Conservation (phyloP, 2,329 filamentous ascomycete genomes). For the Thermomyces lanuginosus region DNA sequence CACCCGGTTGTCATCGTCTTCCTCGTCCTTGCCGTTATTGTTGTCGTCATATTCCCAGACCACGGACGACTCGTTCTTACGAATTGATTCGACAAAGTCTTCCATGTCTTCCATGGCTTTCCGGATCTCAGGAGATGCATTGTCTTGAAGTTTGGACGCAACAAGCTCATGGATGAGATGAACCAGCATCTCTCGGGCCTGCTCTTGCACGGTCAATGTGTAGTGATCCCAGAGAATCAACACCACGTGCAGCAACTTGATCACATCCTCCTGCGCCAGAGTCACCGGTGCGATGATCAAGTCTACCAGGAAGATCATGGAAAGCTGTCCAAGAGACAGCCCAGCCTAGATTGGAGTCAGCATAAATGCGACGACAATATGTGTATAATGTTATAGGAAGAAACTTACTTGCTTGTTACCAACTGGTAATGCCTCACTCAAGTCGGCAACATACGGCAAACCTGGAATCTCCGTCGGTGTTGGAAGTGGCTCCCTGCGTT, state of each 20-base stretch:
- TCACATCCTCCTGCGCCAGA: conserved; percentile 60
- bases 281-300: conserved; percentile 86
- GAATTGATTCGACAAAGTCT: conserved; percentile 71
- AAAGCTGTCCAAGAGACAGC: conserved; percentile 82
- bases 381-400: background rate
- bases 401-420: conserved; percentile 63
- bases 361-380: background rate
- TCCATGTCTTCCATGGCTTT: conserved; percentile 77
- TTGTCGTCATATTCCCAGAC: conserved; percentile 92
- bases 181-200: conserved; percentile 92
- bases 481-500: conserved; percentile 56
- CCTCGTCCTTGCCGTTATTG: conserved; percentile 61
- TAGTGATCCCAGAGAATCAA: conserved; percentile 97
- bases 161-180: conserved; percentile 94
- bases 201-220: conserved; percentile 83
- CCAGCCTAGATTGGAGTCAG: conserved; percentile 39
- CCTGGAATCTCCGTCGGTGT: conserved; percentile 50
- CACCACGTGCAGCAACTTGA: conserved; percentile 75
- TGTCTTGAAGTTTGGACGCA: conserved; percentile 61
- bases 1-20: conserved; percentile 61
- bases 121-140: conserved; percentile 51
- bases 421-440: conserved; percentile 61
- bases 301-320: conserved; percentile 84
- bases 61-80: conserved; percentile 66
- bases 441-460: conserved; percentile 78